phyloP scores from a whole-genome alignment of 2,329 filamentous ascomycete genomes.

The Penicillium paneum region DNA sequence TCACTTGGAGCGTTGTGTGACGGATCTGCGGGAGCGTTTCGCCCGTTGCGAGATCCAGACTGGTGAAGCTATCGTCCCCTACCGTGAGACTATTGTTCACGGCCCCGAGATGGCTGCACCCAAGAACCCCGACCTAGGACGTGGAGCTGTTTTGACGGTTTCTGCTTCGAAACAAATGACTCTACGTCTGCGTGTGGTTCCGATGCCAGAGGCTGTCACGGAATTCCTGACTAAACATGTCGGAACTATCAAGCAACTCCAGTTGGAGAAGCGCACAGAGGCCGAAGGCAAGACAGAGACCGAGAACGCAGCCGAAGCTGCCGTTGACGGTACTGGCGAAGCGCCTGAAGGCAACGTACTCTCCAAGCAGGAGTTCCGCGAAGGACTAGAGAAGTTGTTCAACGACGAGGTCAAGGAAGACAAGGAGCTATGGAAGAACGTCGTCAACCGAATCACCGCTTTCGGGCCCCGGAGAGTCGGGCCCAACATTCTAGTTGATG shows the following conservation, averaged over 20 bases:
- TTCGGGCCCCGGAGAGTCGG: slow-evolving; percentile 85
- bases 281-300: slow-evolving; percentile 42
- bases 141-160: slow-evolving; percentile 71
- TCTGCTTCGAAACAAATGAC: slow-evolving; percentile 85
- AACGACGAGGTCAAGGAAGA: slow-evolving; percentile 68
- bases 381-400: slow-evolving; percentile 63
- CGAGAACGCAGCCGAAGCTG: slow-evolving; percentile 45
- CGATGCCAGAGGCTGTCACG: slow-evolving; percentile 73
- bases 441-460: slow-evolving; percentile 77
- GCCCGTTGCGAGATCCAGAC: slow-evolving; percentile 92
- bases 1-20: slow-evolving; percentile 89
- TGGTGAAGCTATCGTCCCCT: slow-evolving; percentile 91
- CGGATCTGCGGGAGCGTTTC: slow-evolving; percentile 88
- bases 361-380: slow-evolving; percentile 71
- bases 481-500: slow-evolving; percentile 85
- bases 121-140: slow-evolving; percentile 77
- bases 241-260: slow-evolving; percentile 73
- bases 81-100: slow-evolving; percentile 84
- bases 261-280: slow-evolving; percentile 63
- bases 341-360: slow-evolving; percentile 61
- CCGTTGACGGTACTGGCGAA: slow-evolving; percentile 52
- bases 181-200: slow-evolving; percentile 71
- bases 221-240: slow-evolving; percentile 81
- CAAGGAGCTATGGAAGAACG: slow-evolving; percentile 71
- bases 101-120: slow-evolving; percentile 90